phyloP scores from a whole-genome alignment of 2,329 filamentous ascomycete species.

The Stemphylium vesicarium region DNA sequence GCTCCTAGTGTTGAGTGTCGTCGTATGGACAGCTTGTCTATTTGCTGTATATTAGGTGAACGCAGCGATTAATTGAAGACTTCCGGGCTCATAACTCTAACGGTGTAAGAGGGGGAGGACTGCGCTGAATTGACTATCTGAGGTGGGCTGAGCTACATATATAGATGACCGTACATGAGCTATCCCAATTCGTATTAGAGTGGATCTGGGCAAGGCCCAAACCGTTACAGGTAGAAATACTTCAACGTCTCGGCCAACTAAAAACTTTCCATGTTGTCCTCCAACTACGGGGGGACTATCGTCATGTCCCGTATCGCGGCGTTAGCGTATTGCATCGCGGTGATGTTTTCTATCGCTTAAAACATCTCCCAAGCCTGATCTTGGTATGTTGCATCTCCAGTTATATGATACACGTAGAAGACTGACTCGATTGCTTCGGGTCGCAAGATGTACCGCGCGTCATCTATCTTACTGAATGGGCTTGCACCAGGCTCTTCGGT shows the following conservation, averaged over 20 bases:
- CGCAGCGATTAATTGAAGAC: too few relatives aligned
- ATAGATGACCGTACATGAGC: too few relatives aligned
- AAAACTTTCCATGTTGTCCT: constrained; percentile 56
- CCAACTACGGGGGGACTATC: constrained; percentile 43
- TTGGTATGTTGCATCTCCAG: constrained; percentile 57
- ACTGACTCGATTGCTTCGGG: constrained; percentile 66
- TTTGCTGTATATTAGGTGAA: too few relatives aligned
- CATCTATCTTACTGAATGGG: constrained; percentile 47
- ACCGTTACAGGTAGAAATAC: constrained; percentile 58
- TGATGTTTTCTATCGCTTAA: constrained; percentile 49
- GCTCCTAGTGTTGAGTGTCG: too few relatives aligned
- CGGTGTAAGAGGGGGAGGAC: too few relatives aligned
- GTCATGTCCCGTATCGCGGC: constrained; percentile 54
- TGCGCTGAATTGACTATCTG: too few relatives aligned
- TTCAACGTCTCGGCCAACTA: constrained; percentile 59
- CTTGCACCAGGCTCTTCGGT: constrained; percentile 44
- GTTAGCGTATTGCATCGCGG: constrained; percentile 52
- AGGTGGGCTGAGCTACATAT: too few relatives aligned
- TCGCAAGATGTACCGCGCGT: constrained; percentile 55
- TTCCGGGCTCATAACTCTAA: too few relatives aligned
- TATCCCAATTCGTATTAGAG: too few relatives aligned
- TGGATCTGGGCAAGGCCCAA: too few relatives aligned
- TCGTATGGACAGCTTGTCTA: too few relatives aligned
- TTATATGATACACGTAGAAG: constrained; percentile 66
- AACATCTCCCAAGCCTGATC: constrained; percentile 59